Conservation (phyloP, 495 filamentous ascomycete genomes). For the Xylaria curta region DNA sequence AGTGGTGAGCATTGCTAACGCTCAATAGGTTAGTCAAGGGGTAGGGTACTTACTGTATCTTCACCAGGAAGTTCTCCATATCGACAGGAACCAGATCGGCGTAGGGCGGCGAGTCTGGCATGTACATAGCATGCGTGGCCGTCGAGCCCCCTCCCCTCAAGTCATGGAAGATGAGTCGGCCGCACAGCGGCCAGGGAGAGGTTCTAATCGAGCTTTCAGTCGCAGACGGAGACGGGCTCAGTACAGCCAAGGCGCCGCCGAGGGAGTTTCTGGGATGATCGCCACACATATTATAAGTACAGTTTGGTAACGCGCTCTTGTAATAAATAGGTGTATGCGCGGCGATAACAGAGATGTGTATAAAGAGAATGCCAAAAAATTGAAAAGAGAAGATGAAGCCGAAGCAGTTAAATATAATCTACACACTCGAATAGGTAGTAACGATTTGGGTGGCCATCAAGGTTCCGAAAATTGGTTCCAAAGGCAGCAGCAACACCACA, state of each 20-base stretch:
- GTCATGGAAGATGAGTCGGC: slow-evolving; percentile 39
- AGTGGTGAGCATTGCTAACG: neutral
- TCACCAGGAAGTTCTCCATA: slow-evolving; percentile 33
- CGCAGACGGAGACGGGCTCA: slow-evolving; percentile 30
- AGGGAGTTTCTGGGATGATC: slow-evolving; percentile 26
- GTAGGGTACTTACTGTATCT: slow-evolving; percentile 40
- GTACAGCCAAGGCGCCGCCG: slow-evolving; percentile 43
- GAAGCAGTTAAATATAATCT: neutral
- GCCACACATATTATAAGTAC: slow-evolving; percentile 33
- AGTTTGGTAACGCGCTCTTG: neutral
- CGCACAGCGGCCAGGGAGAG: slow-evolving; percentile 22
- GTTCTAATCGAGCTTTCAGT: neutral
- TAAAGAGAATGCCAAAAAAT: neutral
- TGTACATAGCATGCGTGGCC: slow-evolving; percentile 37
- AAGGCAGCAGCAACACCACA: neutral
- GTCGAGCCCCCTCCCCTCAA: slow-evolving; percentile 28
- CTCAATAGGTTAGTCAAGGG: neutral
- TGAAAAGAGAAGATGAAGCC: neutral
- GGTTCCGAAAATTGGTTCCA: neutral
- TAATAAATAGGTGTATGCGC: too few species aligned
- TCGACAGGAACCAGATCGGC: neutral
- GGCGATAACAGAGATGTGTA: neutral
- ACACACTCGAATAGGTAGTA: neutral
- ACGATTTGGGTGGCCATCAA: slow-evolving; percentile 14
- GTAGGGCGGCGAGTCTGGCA: slow-evolving; percentile 23